Percentiles rank a stretch among this genome's conserved stretches.
These are phyloP conservation scores for Cercospora berteroae DNA, from an alignment of 2,329 filamentous ascomycete genomes.

Conservation along the genomic window DNA sequence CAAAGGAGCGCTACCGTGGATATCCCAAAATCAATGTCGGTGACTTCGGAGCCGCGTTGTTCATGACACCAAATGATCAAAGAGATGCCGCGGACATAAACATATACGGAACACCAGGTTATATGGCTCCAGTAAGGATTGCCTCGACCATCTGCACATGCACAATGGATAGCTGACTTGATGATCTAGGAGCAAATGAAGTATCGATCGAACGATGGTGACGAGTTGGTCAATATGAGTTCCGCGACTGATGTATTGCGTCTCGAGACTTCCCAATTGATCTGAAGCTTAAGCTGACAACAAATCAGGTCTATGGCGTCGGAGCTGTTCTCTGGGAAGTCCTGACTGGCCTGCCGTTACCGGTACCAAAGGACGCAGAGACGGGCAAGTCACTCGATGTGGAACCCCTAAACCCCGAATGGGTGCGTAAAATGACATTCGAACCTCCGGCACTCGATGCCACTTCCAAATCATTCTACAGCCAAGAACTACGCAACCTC, in stretches of 20 bases:
- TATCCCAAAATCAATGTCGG: conserved; percentile 10
- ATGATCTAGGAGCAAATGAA: not conserved
- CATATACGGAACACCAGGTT: not conserved
- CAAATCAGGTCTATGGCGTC: not conserved
- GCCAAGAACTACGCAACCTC: not conserved
- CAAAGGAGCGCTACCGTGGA: conserved; percentile 1
- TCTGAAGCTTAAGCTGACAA: not conserved
- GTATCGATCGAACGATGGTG: not conserved
- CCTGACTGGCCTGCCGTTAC: not conserved
- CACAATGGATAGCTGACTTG: not conserved
- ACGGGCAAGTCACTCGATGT: not conserved
- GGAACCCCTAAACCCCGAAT: not conserved
- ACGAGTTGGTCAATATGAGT: not conserved
- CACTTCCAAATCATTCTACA: not conserved
- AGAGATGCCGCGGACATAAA: not conserved
- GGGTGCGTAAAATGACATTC: not conserved
- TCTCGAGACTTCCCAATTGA: not conserved
- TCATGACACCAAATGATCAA: not conserved
- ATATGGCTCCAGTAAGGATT: not conserved
- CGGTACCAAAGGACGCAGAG: not conserved
- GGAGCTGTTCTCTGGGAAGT: not conserved
- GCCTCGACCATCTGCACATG: not conserved
- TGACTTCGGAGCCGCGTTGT: conserved; percentile 7
- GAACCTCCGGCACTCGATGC: conserved; percentile 4
- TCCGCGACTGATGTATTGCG: conserved; percentile 2